phyloP scores from a whole-genome alignment of 2,329 filamentous ascomycete species.

The Trichocomaceae sp. region DNA sequence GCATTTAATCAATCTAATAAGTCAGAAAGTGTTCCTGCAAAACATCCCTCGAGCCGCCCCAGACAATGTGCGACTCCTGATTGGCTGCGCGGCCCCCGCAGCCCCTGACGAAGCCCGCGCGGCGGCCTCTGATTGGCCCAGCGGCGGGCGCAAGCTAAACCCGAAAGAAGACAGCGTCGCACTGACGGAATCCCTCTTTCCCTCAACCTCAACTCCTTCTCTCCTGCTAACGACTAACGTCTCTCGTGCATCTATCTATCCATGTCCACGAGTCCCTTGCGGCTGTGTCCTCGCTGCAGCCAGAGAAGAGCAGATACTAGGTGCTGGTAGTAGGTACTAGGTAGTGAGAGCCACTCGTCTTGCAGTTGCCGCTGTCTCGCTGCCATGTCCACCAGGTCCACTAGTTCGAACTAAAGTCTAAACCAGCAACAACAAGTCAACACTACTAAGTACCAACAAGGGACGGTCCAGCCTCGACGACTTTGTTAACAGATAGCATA shows the following conservation, averaged over 20 bases:
- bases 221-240: too few relatives aligned
- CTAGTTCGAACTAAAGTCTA: background rate
- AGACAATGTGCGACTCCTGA: background rate
- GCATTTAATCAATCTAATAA: background rate
- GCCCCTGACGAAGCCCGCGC: slow-evolving; percentile 8
- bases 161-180: slow-evolving; percentile 9
- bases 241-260: background rate
- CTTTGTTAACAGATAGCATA: too few relatives aligned
- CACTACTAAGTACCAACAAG: background rate
- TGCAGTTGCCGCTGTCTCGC: background rate
- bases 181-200: background rate
- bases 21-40: background rate
- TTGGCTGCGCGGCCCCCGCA: background rate
- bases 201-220: background rate
- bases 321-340: too few relatives aligned
- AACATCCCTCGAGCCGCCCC: background rate
- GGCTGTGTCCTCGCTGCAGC: background rate
- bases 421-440: background rate
- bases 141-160: background rate
- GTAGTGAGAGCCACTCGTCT: too few relatives aligned
- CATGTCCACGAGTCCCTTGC: background rate
- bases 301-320: too few relatives aligned
- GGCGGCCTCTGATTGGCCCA: slow-evolving; percentile 2
- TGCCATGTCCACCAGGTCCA: background rate
- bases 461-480: background rate